Evolutionary conservation across 805 yeast genomes (phyloP), one percentile per base, ranked within the genome.

Genomic region (Candida golubevii): DNA sequence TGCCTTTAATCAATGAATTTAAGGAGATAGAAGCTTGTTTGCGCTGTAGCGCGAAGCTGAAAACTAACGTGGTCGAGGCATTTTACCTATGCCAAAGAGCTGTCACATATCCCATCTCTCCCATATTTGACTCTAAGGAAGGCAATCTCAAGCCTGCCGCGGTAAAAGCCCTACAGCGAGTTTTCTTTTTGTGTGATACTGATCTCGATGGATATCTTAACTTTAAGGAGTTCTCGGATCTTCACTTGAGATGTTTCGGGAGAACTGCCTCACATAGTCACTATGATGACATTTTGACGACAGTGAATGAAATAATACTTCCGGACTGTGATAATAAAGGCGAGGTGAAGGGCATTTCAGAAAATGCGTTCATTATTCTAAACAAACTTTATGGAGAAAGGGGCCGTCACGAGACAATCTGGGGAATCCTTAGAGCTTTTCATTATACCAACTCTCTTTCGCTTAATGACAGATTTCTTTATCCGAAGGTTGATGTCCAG

Each of bases 401-500:
- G 32, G 99, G 99, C 0, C 71, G 98, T 29, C 98, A 93, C 61
- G 99, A 93, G 60, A 93, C 98, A 0, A 84, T 88, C 0, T 93
- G 99, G 99, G 96, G 96, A 0, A 88, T 93, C 15, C 61, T 93
- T 26, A 65, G 99, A 41, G 77, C 89, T 0, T 93, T 87, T 62
- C 86, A 88, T 58, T 93, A 93, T 58, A 91, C 98, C 0, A 93
- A 93, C 58, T 89, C 97, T 0, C 69, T 93, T 6, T 88, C 97
- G 0, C 72, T 93, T 27, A 82, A 82, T 51, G 96, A 88, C 49
- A 78, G 79, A 46, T 80, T 88, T 39, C 63, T 93, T n/a, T 79
- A 76, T 51, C 99, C 99, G 0, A 75, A 76, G 41, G 56, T 90
- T 15, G 95, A 85, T 39, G 87, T 89, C 1, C 82, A 88, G 3